These are phyloP conservation scores for Boehmeria nivea DNA, from an alignment of 306 rosid genomes.

Conservation along the genomic window DNA sequence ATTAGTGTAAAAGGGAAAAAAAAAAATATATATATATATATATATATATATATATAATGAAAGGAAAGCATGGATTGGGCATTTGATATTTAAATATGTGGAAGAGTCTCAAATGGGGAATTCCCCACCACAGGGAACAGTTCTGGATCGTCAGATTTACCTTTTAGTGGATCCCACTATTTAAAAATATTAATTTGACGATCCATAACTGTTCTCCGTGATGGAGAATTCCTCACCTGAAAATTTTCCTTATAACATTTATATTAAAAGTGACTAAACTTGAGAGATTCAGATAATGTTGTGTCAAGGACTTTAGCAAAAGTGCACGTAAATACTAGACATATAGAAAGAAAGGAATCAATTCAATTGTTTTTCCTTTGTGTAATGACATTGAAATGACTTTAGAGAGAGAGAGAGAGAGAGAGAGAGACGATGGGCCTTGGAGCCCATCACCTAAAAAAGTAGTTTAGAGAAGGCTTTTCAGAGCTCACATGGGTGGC, in stretches of 20 bases:
- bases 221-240: too few species aligned
- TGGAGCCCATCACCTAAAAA: not conserved
- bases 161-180: too few species aligned
- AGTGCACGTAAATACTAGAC: not conserved
- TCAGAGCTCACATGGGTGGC: not conserved
- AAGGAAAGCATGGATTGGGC: too few species aligned
- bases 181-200: too few species aligned
- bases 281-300: not conserved
- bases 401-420: not conserved
- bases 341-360: not conserved
- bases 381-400: not conserved
- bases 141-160: too few species aligned
- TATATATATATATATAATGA: too few species aligned
- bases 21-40: too few species aligned
- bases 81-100: too few species aligned
- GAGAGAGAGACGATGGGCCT: not conserved
- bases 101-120: too few species aligned
- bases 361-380: not conserved
- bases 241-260: not conserved
- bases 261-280: not conserved
- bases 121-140: too few species aligned
- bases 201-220: too few species aligned
- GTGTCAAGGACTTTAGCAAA: not conserved
- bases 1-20: too few species aligned
- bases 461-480: not conserved